Conservation (phyloP, 148 eudicot species). For the Silene conica region DNA sequence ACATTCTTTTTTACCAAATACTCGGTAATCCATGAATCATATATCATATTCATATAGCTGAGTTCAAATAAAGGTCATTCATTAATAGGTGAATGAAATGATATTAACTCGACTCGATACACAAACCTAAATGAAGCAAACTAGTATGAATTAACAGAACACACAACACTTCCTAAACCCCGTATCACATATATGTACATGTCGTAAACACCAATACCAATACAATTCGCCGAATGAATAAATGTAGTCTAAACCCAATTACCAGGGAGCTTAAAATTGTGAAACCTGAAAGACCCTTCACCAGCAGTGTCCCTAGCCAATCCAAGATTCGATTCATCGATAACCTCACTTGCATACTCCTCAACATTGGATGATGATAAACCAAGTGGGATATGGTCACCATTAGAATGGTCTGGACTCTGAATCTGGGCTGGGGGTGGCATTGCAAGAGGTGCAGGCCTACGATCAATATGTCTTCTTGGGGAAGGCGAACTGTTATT, state of each 20-base stretch:
- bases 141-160: no score
- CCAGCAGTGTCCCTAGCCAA: slow-evolving; percentile 59
- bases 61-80: no score
- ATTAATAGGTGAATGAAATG: no score
- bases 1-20: no score
- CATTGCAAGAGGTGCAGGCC: slow-evolving; percentile 26
- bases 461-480: slow-evolving; percentile 14
- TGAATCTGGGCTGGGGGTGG: slow-evolving; percentile 5
- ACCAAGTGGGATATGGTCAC: background rate
- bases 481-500: slow-evolving; percentile 20
- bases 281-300: slow-evolving; percentile 63
- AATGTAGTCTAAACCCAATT: slow-evolving; percentile 46
- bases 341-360: slow-evolving; percentile 6
- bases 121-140: background rate
- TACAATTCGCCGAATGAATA: background rate
- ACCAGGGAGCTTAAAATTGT: slow-evolving; percentile 39
- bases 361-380: slow-evolving; percentile 7
- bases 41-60: no score
- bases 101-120: background rate
- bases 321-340: slow-evolving; percentile 23
- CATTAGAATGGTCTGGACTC: background rate
- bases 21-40: no score
- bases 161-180: no score
- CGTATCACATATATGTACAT: no score
- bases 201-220: background rate